Percentiles rank a stretch among this genome's conserved stretches.
Conservation (phyloP, 2,329 filamentous ascomycete species). For the Geosmithia putterillii region DNA sequence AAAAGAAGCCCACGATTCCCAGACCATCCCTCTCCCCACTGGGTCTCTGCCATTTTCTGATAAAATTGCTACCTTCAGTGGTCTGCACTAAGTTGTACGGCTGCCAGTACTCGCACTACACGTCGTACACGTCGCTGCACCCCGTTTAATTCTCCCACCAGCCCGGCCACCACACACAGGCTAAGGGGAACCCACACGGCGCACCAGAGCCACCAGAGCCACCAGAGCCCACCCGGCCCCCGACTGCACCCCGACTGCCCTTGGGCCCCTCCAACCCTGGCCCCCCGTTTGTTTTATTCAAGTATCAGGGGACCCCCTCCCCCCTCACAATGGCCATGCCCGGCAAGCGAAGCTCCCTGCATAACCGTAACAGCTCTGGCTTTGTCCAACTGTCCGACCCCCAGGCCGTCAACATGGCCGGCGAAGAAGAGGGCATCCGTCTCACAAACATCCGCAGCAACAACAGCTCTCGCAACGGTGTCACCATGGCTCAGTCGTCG, state of each 20-base stretch:
- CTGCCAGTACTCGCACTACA: background rate
- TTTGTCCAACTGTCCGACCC: slow-evolving; percentile 28
- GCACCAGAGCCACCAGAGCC: too few relatives aligned
- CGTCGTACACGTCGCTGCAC: background rate
- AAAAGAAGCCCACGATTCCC: background rate
- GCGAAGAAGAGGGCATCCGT: slow-evolving; percentile 34
- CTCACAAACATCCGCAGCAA: slow-evolving; percentile 43
- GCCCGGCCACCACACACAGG: too few relatives aligned
- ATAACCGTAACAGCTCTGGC: slow-evolving; percentile 19
- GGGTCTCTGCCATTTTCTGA: background rate
- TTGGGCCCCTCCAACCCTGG: background rate
- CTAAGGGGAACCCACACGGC: too few relatives aligned
- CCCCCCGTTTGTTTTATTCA: background rate
- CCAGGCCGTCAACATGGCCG: slow-evolving; percentile 17
- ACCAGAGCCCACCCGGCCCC: too few relatives aligned
- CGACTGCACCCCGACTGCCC: too few relatives aligned
- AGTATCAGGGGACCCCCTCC: background rate
- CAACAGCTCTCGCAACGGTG: slow-evolving; percentile 35
- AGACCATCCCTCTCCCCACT: background rate
- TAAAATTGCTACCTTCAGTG: background rate
- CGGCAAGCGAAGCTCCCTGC: slow-evolving; percentile 5
- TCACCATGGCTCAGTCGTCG: slow-evolving; percentile 27
- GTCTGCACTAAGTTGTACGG: background rate
- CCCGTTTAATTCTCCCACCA: too few relatives aligned
- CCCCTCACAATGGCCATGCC: slow-evolving; percentile 3